Base-by-base conservation (phyloP, 2,329 filamentous ascomycete genomes). In the Fusarium sacchari region DNA sequence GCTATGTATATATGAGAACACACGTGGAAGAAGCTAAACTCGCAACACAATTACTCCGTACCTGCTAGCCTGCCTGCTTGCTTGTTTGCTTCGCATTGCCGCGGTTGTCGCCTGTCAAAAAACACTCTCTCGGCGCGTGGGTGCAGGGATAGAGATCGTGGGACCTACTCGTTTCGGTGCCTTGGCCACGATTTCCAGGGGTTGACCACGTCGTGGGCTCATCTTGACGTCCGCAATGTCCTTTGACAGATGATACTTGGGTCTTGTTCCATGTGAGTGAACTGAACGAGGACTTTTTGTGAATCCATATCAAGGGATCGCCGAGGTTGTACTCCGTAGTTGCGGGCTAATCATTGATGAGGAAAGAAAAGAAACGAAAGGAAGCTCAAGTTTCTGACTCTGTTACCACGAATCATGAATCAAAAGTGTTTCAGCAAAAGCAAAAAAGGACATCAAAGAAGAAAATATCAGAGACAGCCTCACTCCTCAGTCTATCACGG, bases 191-290 rank as follows among this genome's bases (percentile, higher is more conserved):
- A 42, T 65, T 53, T 71, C 56, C 71, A 71, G 72, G 73, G 73
- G 71, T 62, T 47, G 37, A 36, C 69, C 69, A 55, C 56, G 55
- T 42, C 44, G 61, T 75, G 74, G 73, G 75, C 75, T 77, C 75
- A 77, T 60, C 59, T 73, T 60, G 44, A 66, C 73, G 73, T 74
- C 71, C 73, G 73, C 68, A 64, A 68, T 72, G 40, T 74, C 71
- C 55, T 50, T 47, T 39, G 50, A 49, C 44, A 60, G 67, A 61
- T 46, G 44, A 50, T 62, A 36, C 36, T 52, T 22, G 49, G 49
- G 20, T 43, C 42, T 32, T 62, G 40, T 55, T 59, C 53, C 67
- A 67, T 42, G 39, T 56, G 66, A 39, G 61, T 46, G 40, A 39
- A 53, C 37, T 42, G 28, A 36, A 18, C 28, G 30, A 58, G 59